Evolutionary conservation across 2,329 filamentous ascomycete genomes (phyloP).

Genomic region (Cladosporium sp.): DNA sequence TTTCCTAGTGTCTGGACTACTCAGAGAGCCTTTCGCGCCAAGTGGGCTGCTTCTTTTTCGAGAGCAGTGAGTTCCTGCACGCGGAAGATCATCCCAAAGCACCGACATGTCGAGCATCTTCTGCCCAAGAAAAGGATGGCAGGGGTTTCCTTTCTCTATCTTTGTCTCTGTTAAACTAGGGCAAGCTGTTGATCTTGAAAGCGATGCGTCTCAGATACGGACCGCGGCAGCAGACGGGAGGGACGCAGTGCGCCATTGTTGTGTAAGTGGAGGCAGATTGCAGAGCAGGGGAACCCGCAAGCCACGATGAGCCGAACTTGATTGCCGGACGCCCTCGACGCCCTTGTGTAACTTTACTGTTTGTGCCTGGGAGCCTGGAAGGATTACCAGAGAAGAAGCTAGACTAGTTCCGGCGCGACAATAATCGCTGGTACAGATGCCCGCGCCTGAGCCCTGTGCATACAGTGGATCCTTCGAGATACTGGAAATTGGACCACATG

Average conservation of each 20-base stretch:
- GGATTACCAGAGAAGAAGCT: neutral
- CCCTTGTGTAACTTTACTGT: neutral
- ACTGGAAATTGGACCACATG: conserved; percentile 9
- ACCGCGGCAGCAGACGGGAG: conserved; percentile 5
- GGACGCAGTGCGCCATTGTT: neutral
- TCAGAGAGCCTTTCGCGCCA: conserved; percentile 8
- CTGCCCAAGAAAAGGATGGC: neutral
- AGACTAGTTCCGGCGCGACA: neutral
- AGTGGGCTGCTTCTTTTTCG: conserved; percentile 18
- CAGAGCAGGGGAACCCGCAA: neutral
- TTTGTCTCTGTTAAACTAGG: neutral
- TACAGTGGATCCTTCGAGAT: conserved; percentile 11
- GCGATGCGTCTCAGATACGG: neutral
- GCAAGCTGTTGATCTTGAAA: neutral
- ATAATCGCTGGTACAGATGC: conserved; percentile 1
- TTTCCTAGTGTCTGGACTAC: conserved; percentile 15
- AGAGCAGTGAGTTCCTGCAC: conserved; percentile 8
- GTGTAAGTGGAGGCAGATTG: conserved; percentile 3
- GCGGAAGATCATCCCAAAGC: conserved; percentile 14
- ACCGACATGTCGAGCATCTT: neutral
- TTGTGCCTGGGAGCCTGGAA: neutral
- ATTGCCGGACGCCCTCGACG: conserved; percentile 11
- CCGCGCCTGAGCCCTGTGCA: conserved; percentile 4
- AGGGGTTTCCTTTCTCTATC: neutral
- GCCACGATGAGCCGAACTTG: conserved; percentile 11